Base-by-base conservation (phyloP, 148 eudicot genomes). In the Drosera capensis region DNA sequence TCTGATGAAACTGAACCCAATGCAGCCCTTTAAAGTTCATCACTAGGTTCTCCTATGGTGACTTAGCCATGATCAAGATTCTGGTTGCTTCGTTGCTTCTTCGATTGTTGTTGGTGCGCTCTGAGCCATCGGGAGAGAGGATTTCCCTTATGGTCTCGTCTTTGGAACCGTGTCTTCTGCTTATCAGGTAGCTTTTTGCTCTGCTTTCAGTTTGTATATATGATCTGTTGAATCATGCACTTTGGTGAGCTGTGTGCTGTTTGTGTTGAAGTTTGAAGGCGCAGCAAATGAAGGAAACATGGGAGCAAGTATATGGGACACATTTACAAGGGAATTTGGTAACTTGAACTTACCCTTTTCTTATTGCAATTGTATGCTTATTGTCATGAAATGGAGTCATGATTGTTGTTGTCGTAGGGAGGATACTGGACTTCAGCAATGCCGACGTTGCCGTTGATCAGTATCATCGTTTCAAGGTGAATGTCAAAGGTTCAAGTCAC, bases 81-180 rank as follows among this genome's bases (percentile, higher is more conserved):
- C n/a, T n/a, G n/a, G n/a, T n/a, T n/a, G n/a, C n/a, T n/a, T n/a
- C n/a, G n/a, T n/a, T 55, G 7, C 9, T 15, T 22, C 6, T 9
- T 5, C 21, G 23, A 17, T 34, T 45, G 20, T 22, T 54, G 16
- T 15, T 60, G 14, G 46, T 40, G 34, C 46, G 16, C 11, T 57
- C 66, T 1, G 71, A 64, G 38, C 74, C 20, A 63, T 72, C 18
- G 59, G 71, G 72, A 45, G 86, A 60, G 49, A 36, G 14, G 73
- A 78, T 73, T 88, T 88, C 46, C 93, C 92, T 21, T 24, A 70
- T 44, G 93, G 75, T 29, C 84, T 88, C 58, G 59, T 66, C 35
- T 88, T 88, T 25, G 97, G 97, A 30, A 88, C 94, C 30, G 97
- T 93, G 55, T 83, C 97, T 57, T 88, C 97, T 20, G 97, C 97